Base-by-base conservation (phyloP, 1,284 basidiomycete genomes). In the Sporisorium scitamineum region DNA sequence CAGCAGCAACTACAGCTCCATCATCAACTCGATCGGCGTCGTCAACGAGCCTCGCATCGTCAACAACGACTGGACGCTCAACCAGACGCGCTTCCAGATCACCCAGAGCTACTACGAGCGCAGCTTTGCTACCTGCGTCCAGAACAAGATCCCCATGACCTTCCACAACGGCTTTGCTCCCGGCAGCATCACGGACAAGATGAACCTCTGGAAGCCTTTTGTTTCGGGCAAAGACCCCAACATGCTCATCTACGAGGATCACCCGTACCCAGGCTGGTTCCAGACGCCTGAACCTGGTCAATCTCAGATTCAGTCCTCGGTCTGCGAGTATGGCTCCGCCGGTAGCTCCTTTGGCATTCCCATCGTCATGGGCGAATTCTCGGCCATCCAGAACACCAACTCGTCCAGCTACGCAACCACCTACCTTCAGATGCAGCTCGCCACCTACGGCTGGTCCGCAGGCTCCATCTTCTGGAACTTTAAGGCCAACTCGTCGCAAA, bases 231-330 rank as follows among this genome's bases (percentile, higher is more conserved):
- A 84, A 69, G 56, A 82, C 55, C 82, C 80, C 54, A 74, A 68
- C 58, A 76, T 68, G 61, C 71, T 84, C 51, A 72, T 79, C 48
- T 82, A 81, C 70, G 79, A 81, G 53, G 74, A 82, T 53, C 81
- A 84, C 59, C 82, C 82, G 14, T 83, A 83, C 72, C 81, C 82
- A 0, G 82, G 79, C 5, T 84, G 80, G 80, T 84, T 80, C 76
- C 31, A 48, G 9, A 53, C 20, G 0, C 78, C 78, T 13, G 62
- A 70, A 24, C 68, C 66, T 2, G 66, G 75, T 22, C 31, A 48
- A 24, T n/a, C 34, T 3, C n/a, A 39, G 44, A 79, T 82, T 50
- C 59, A 70, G 42, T 47, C 70, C 16, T 67, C 57, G 29, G 76
- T 83, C 18, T 84, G 83, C 67, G 54, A 66, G 27, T 70, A 76